Base-by-base conservation (phyloP, 108 stramenopile species). In the Skeletonema marinoi region DNA sequence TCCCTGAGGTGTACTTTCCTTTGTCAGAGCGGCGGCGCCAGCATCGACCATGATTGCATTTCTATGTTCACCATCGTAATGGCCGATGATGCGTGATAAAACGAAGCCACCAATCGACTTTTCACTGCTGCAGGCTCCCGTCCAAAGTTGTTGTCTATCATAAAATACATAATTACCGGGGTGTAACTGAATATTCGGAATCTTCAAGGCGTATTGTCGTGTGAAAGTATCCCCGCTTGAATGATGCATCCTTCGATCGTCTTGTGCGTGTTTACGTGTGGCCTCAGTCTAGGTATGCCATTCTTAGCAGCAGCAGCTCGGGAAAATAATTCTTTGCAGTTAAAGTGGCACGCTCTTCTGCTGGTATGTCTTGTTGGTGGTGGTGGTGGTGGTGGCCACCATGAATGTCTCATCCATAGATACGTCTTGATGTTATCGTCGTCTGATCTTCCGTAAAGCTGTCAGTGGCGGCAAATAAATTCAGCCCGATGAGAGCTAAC, bases 241-340 rank as follows among this genome's bases (percentile, higher is more conserved):
- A 80, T 76, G n/a, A 71, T 4, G 25, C 63, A 70, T 46, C 80
- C 80, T 71, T 77, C 75, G 21, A 9, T 46, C 8, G 80, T 80
- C 75, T 80, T 80, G 51, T 80, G 80, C n/a, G 80, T 80, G 46
- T 80, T 80, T 13, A 75, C 59, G 21, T 80, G 80, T 51, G 76
- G 76, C 16, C 76, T 32, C 32, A 77, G 35, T 13, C 73, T 44
- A 48, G 31, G 16, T 10, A 73, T 73, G 21, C 76, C 76, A 5
- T 73, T 77, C n/a, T 46, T 32, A 13, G 3, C 10, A 5, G 76
- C 76, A n/a, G n/a, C 33, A 21, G 63, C 32, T 17, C 70, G 71
- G n/a, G 32, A 70, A 17, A 29, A 25, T 25, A n/a, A n/a, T n/a
- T n/a, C 11, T 16, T 73, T 61, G 35, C 75, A 77, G 60, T 77